Base-by-base conservation (phyloP, 2,329 filamentous ascomycete species). In the Huntiella omanensis region DNA sequence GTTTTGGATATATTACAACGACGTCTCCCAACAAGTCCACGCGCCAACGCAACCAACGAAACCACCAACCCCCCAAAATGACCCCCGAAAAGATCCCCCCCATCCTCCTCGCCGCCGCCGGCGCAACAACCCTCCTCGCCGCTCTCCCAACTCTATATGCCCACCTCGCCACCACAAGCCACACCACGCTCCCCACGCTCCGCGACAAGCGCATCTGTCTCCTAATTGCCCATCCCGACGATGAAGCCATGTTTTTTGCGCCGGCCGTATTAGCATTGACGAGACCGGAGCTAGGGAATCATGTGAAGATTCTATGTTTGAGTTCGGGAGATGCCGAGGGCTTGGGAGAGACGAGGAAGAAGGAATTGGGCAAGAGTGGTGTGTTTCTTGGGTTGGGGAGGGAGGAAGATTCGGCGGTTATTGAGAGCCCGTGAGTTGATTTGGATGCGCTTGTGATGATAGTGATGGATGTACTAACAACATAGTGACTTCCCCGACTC, bases 231-330 rank as follows among this genome's bases (percentile, higher is more conserved):
- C 91, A 98, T 64, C 91, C 91, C 0, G 91, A 98, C 63, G 91
- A 98, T 57, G 91, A 98, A 67, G 91, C 88, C 61, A 98, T 98
- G 91, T 98, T 98, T 70, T 98, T 98, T 64, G 77, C 86, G 52
- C 91, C 91, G 0, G 83, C 85, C 1, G 69, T 96, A 11, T 70
- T 92, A 55, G 77, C 83, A n/a, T 72, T 98, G 49, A 88, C 86
- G 13, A 69, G 73, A 11, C 84, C 85, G 3, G 75, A 78, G 49
- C 69, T 80, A 15, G 82, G 83, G 3, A 96, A 98, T 63, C 85
- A 92, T 58, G 72, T 98, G 57, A 91, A 92, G 64, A 93, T 98
- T 52, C 65, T 96, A 47, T 98, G 91, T 64, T 66, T 98, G 52
- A 92, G 83, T 62, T 88, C 78, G 53, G 87, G 85, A 47, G 71